A percentile compares a stretch with the other conserved stretches of the same genome.
These are phyloP conservation scores for Citrullus colocynthis DNA, from an alignment of 306 rosid genomes.

Conservation along the genomic window DNA sequence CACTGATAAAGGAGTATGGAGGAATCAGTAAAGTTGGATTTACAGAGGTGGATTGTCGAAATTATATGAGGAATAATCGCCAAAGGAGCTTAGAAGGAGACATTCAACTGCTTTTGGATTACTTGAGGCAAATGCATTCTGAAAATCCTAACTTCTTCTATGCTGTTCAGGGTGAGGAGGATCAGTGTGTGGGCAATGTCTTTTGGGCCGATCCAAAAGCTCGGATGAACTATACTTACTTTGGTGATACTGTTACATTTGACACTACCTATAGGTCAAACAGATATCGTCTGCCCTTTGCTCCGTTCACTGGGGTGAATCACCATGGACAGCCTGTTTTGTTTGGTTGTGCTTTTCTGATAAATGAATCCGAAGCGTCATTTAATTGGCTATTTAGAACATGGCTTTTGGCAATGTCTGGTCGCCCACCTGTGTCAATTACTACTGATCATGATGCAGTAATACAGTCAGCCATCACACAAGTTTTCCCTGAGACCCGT, in stretches of 20 bases:
- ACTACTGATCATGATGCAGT: conserved; percentile 89
- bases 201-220: conserved; percentile 97
- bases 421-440: conserved; percentile 71
- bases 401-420: conserved; percentile 91
- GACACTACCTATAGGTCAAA: conserved; percentile 97
- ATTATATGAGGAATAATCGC: conserved; percentile 97
- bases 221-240: conserved; percentile 64
- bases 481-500: conserved; percentile 80
- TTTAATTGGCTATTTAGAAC: conserved; percentile 88
- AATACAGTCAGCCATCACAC: conserved; percentile 58
- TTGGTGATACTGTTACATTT: conserved; percentile 92
- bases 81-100: conserved; percentile 86
- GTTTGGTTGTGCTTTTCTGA: conserved; percentile 90
- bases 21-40: conserved; percentile 96
- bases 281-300: conserved; percentile 93
- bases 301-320: conserved; percentile 90
- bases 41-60: conserved; percentile 96
- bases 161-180: conserved; percentile 84
- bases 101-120: conserved; percentile 75
- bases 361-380: conserved; percentile 84
- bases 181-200: conserved; percentile 56
- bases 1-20: conserved; percentile 88
- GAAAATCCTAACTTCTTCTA: conserved; percentile 74
- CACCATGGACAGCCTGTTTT: conserved; percentile 96
- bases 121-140: conserved; percentile 73